Conservation (phyloP, 2,329 filamentous ascomycete species). For the Rutstroemia sp. region DNA sequence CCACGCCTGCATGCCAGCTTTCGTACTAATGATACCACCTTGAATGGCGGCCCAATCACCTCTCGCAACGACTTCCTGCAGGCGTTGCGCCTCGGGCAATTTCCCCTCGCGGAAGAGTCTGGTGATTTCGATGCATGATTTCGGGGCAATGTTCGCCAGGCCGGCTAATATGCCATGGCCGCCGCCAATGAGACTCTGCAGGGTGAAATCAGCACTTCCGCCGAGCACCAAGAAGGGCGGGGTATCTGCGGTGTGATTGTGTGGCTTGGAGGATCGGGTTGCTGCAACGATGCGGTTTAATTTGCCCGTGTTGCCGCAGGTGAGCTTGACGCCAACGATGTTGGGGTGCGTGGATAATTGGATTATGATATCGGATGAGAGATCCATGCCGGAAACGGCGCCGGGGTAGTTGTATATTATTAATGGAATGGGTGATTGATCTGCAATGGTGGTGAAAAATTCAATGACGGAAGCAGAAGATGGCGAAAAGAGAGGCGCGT, state of each 20-base stretch:
- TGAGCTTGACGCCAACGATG: slow-evolving; percentile 86
- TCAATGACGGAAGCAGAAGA: slow-evolving; percentile 41
- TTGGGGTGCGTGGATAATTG: slow-evolving; percentile 72
- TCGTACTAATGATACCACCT: slow-evolving; percentile 62
- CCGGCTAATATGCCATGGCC: slow-evolving; percentile 67
- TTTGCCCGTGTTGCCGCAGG: slow-evolving; percentile 71
- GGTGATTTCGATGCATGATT: slow-evolving; percentile 54
- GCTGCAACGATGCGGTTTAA: slow-evolving; percentile 47
- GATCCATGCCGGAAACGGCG: slow-evolving; percentile 77
- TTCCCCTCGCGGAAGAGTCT: slow-evolving; percentile 54
- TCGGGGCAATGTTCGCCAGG: slow-evolving; percentile 62
- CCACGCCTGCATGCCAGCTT: slow-evolving; percentile 54
- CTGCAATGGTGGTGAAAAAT: slow-evolving; percentile 53
- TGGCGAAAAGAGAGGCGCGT: slow-evolving; percentile 49
- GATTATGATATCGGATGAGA: slow-evolving; percentile 83
- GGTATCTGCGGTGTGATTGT: slow-evolving; percentile 8
- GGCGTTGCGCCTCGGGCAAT: slow-evolving; percentile 48
- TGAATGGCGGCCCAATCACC: slow-evolving; percentile 66
- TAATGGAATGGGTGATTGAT: slow-evolving; percentile 67
- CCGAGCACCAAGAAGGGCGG: slow-evolving; percentile 62
- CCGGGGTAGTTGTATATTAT: slow-evolving; percentile 90
- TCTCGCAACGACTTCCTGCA: slow-evolving; percentile 57
- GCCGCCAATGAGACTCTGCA: slow-evolving; percentile 63
- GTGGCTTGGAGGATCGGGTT: slow-evolving; percentile 46
- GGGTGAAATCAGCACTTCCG: slow-evolving; percentile 66